phyloP scores from a whole-genome alignment of 805 yeast species.

The Brettanomyces bruxellensis region DNA sequence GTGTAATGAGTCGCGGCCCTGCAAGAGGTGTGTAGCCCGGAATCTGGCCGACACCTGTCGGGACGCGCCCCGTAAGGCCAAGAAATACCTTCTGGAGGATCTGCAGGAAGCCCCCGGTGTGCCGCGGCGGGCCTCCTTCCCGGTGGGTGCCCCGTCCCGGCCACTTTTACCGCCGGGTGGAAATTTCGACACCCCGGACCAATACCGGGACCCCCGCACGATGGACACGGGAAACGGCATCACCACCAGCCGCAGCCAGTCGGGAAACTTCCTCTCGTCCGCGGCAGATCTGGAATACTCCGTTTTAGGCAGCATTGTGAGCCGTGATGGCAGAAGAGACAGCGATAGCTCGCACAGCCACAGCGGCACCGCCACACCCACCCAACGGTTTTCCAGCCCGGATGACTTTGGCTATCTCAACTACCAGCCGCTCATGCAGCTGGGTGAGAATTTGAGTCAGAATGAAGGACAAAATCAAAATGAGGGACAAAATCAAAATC shows the following conservation, averaged over 20 bases:
- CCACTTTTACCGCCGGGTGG: too few species aligned
- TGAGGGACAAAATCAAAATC: not conserved
- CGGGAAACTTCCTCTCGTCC: conserved; percentile 42
- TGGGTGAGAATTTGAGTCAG: conserved; percentile 1
- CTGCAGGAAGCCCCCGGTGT: conserved; percentile 19
- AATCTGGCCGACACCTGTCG: conserved; percentile 64
- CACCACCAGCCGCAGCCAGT: not conserved
- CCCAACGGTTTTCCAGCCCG: conserved; percentile 17
- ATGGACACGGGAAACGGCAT: not conserved
- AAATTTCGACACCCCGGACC: too few species aligned
- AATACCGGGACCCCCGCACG: not conserved
- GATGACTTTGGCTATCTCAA: conserved; percentile 20
- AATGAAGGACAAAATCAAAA: not conserved
- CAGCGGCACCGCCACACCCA: conserved; percentile 5
- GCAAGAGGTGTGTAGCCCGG: conserved; percentile 65
- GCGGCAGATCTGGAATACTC: conserved; percentile 73
- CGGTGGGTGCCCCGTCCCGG: too few species aligned
- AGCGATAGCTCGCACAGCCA: not conserved
- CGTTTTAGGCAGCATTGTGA: conserved; percentile 55
- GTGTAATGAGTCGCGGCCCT: conserved; percentile 60
- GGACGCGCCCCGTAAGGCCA: conserved; percentile 83
- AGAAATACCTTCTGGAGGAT: conserved; percentile 68
- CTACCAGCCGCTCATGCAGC: conserved; percentile 18
- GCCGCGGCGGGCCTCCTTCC: too few species aligned
- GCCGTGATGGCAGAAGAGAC: conserved; percentile 28